Percentiles rank a stretch among this genome's conserved stretches.
Evolutionary conservation across 352 stramenopile genomes (phyloP).

Genomic region (Pythium aquatile): DNA sequence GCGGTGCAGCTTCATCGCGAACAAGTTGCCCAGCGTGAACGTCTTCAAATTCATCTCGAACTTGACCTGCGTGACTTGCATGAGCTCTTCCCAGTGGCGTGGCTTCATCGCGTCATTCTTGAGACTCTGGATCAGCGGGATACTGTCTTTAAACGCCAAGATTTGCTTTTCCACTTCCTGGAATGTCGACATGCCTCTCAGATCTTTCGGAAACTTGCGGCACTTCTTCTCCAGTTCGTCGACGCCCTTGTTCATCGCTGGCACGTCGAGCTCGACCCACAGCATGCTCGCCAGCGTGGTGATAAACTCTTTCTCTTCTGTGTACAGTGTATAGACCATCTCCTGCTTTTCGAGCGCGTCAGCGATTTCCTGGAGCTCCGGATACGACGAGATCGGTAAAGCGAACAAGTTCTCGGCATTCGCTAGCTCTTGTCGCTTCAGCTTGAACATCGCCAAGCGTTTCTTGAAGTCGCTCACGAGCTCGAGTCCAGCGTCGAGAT

Average conservation of each 20-base stretch:
- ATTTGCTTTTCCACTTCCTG: conserved; percentile 91
- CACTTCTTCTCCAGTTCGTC: conserved; percentile 93
- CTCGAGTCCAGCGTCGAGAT: conserved; percentile 90
- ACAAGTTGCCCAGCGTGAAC: conserved; percentile 91
- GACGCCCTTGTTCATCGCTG: conserved; percentile 89
- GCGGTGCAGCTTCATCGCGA: conserved; percentile 91
- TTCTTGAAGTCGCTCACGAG: conserved; percentile 86
- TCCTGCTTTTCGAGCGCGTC: conserved; percentile 88
- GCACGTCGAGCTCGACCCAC: conserved; percentile 93
- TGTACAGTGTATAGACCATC: conserved; percentile 91
- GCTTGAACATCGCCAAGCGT: conserved; percentile 73
- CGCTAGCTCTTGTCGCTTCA: conserved; percentile 81
- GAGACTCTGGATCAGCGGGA: conserved; percentile 91
- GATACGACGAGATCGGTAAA: conserved; percentile 89
- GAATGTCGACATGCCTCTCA: conserved; percentile 90
- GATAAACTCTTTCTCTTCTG: conserved; percentile 93
- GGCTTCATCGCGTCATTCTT: conserved; percentile 95
- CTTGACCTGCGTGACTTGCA: conserved; percentile 85
- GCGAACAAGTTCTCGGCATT: conserved; percentile 95
- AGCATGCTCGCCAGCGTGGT: conserved; percentile 85
- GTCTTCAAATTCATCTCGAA: conserved; percentile 94
- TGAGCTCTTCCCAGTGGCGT: conserved; percentile 90
- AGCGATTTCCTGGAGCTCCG: conserved; percentile 86
- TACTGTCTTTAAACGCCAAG: conserved; percentile 92
- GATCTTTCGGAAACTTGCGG: conserved; percentile 89